Evolutionary conservation across 1,139 yeast species (phyloP).

Genomic region (Yamadazyma jaroonii): DNA sequence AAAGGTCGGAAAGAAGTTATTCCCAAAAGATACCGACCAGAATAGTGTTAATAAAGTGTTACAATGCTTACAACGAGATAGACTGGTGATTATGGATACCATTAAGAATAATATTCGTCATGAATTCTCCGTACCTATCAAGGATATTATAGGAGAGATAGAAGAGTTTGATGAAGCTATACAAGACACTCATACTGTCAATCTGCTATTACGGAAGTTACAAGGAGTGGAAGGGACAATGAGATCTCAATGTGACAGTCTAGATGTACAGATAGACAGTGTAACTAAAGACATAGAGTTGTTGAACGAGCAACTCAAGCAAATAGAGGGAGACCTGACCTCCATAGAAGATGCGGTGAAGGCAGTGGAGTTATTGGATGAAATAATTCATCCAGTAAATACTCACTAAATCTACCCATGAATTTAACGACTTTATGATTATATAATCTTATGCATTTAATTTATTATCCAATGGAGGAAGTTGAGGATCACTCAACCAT

Average conservation of each 20-base stretch:
- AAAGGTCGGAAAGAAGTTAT: conserved; percentile 11
- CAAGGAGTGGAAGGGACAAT: conserved; percentile 10
- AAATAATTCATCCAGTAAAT: too few relatives aligned
- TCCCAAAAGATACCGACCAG: conserved; percentile 16
- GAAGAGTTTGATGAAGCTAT: conserved; percentile 5
- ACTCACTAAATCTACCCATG: too few relatives aligned
- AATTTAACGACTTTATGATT: too few relatives aligned
- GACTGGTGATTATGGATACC: conserved; percentile 13
- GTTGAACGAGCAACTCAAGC: conserved; percentile 7
- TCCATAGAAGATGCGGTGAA: conserved; percentile 1
- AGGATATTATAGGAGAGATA: conserved; percentile 6
- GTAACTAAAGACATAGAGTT: conserved; percentile 18
- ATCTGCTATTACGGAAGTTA: conserved; percentile 16
- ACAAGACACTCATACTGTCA: conserved; percentile 11
- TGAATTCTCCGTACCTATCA: conserved; percentile 24
- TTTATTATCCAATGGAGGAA: background rate
- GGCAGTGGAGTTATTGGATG: conserved; percentile 1
- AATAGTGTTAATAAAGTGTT: conserved; percentile 10
- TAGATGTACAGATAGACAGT: conserved; percentile 16
- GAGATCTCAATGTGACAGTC: conserved; percentile 3
- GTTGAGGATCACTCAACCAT: conserved; percentile 35
- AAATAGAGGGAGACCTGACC: background rate
- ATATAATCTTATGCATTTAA: conserved; percentile 10
- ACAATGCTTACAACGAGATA: conserved; percentile 16
- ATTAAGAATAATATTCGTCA: conserved; percentile 17